Conservation (phyloP, 2,329 filamentous ascomycete species). For the Dryadomyces quercus-mongolicae region DNA sequence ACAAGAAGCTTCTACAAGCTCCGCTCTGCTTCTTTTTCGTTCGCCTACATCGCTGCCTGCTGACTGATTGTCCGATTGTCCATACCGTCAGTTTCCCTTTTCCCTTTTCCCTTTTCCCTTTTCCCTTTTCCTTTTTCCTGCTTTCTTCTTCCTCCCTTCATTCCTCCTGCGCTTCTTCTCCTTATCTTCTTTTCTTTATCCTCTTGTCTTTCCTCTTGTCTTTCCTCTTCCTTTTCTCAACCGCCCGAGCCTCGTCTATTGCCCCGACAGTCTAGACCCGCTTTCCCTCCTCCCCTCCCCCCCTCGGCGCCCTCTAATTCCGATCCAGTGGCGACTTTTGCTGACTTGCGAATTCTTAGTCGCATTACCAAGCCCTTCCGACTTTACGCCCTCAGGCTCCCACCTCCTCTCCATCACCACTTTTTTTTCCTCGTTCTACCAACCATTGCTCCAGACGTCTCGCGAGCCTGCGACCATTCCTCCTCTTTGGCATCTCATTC, state of each 20-base stretch:
- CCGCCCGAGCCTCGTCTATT: not conserved
- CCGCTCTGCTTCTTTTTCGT: not conserved
- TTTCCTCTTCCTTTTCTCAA: not conserved
- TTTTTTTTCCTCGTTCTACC: not conserved
- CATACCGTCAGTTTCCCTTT: not conserved
- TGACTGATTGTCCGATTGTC: not conserved
- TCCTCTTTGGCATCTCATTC: not conserved
- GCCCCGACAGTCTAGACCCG: not conserved
- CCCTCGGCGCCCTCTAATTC: slow-evolving; percentile 1
- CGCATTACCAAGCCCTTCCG: not conserved
- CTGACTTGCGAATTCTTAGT: not conserved
- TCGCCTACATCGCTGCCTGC: not conserved
- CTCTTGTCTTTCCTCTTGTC: not conserved
- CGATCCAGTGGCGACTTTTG: slow-evolving; percentile 3
- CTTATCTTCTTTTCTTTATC: not conserved
- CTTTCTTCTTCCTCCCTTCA: not conserved
- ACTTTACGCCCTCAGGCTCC: not conserved
- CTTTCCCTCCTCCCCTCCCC: not conserved
- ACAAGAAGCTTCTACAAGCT: not conserved
- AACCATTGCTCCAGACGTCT: too few relatives aligned
- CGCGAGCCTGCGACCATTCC: not conserved
- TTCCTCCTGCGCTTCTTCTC: not conserved
- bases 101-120: not conserved
- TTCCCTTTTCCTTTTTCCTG: not conserved
- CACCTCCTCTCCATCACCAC: too few relatives aligned